A percentile compares a stretch with the other conserved stretches of the same genome.
Evolutionary conservation across 2,329 filamentous ascomycete genomes (phyloP).

Genomic region (Hawksworthiomyces lignivorus): DNA sequence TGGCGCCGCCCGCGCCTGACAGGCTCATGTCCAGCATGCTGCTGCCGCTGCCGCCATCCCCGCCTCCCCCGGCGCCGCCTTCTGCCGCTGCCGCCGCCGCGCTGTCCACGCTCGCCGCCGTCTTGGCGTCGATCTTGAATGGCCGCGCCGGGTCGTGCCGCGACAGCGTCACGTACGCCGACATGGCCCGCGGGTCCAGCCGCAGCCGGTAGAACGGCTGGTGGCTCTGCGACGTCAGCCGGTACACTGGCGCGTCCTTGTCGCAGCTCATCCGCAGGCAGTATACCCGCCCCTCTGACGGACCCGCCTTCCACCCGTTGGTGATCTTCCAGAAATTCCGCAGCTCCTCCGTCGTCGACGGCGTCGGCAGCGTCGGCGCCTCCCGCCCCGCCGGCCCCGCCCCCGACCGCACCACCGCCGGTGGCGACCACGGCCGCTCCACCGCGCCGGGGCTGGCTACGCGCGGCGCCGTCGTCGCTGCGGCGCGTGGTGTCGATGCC

Average conservation of each 20-base stretch:
- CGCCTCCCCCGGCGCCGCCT: neutral
- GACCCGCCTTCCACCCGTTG: slow-evolving; percentile 60
- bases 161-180: slow-evolving; percentile 51
- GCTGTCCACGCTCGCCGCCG: slow-evolving; percentile 20
- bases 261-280: slow-evolving; percentile 50
- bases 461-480: too few species aligned
- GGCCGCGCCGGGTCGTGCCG: slow-evolving; percentile 53
- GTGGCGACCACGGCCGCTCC: neutral
- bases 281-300: slow-evolving; percentile 50
- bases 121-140: slow-evolving; percentile 31
- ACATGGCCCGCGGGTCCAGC: slow-evolving; percentile 55
- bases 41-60: slow-evolving; percentile 20
- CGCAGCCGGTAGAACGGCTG: slow-evolving; percentile 63
- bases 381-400: slow-evolving; percentile 22
- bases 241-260: slow-evolving; percentile 57
- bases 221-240: slow-evolving; percentile 51
- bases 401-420: too few species aligned
- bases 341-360: slow-evolving; percentile 53
- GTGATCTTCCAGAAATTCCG: slow-evolving; percentile 60
- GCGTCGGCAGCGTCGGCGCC: slow-evolving; percentile 37
- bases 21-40: slow-evolving; percentile 13
- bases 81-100: slow-evolving; percentile 11
- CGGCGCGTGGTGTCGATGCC: too few species aligned
- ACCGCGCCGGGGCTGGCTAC: too few species aligned
- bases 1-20: neutral